phyloP scores from a whole-genome alignment of 2,329 filamentous ascomycete genomes.

The Periconia digitata region DNA sequence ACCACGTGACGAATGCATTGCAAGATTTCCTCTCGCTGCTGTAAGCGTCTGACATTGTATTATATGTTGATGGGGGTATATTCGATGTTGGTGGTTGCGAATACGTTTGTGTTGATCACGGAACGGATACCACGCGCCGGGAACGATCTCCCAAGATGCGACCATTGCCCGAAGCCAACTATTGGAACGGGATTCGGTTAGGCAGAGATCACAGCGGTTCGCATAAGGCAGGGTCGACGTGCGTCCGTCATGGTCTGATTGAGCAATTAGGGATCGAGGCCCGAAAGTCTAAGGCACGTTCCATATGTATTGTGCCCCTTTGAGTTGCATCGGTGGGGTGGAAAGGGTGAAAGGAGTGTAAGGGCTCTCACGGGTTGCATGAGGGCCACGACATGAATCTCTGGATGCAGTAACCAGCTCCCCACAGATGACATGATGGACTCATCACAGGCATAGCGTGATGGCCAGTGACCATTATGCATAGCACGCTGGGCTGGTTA shows the following conservation, averaged over 20 bases:
- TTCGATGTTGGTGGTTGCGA: not conserved
- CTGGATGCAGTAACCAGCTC: not conserved
- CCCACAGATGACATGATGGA: not conserved
- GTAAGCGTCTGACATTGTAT: not conserved
- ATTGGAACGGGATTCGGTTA: not conserved
- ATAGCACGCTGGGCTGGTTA: not conserved
- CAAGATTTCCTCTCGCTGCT: not conserved
- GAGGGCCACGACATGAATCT: not conserved
- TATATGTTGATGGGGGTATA: not conserved
- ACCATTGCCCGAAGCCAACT: not conserved
- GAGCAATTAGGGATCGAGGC: not conserved
- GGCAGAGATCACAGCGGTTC: not conserved
- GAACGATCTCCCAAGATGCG: not conserved
- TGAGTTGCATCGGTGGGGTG: not conserved
- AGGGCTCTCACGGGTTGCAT: not conserved
- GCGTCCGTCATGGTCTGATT: not conserved
- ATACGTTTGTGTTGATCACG: not conserved
- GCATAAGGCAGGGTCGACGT: not conserved
- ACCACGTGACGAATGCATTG: not conserved
- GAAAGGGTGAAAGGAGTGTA: not conserved
- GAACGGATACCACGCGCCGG: not conserved
- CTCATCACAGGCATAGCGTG: not conserved
- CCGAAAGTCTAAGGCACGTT: not conserved
- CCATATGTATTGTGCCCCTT: not conserved
- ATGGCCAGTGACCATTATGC: not conserved